Evolutionary conservation across 805 yeast genomes (phyloP).

Genomic region (Wickerhamiella australiensis): DNA sequence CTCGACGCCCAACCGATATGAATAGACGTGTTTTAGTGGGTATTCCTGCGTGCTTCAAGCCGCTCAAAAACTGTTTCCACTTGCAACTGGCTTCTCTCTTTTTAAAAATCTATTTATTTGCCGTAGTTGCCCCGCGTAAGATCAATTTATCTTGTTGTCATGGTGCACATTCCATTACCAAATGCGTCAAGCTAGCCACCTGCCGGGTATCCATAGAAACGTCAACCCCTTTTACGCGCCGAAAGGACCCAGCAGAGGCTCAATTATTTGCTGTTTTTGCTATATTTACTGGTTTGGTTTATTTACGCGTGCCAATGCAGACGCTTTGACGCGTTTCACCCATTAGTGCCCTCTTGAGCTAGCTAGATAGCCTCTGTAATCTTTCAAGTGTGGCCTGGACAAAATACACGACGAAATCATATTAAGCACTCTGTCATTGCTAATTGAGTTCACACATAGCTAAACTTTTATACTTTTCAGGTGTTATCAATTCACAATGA

Average conservation of each 20-base stretch:
- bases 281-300: too few species aligned
- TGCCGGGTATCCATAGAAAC: constrained; percentile 4
- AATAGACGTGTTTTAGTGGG: background rate
- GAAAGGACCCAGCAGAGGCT: background rate
- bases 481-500: too few species aligned
- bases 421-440: too few species aligned
- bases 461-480: too few species aligned
- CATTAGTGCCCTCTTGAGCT: too few species aligned
- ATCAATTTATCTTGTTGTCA: background rate
- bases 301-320: too few species aligned
- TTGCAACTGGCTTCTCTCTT: too few species aligned
- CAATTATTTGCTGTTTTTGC: background rate
- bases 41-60: background rate
- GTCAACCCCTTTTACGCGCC: background rate
- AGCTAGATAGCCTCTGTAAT: too few species aligned
- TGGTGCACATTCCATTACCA: constrained; percentile 7
- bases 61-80: background rate
- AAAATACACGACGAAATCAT: too few species aligned
- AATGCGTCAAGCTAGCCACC: constrained; percentile 4
- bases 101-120: background rate
- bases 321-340: constrained; percentile 1
- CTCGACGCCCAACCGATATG: background rate
- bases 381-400: too few species aligned
- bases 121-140: background rate
- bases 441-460: too few species aligned